These are phyloP conservation scores for Pichia paraexigua DNA, from an alignment of 805 yeast species.

Conservation along the genomic window DNA sequence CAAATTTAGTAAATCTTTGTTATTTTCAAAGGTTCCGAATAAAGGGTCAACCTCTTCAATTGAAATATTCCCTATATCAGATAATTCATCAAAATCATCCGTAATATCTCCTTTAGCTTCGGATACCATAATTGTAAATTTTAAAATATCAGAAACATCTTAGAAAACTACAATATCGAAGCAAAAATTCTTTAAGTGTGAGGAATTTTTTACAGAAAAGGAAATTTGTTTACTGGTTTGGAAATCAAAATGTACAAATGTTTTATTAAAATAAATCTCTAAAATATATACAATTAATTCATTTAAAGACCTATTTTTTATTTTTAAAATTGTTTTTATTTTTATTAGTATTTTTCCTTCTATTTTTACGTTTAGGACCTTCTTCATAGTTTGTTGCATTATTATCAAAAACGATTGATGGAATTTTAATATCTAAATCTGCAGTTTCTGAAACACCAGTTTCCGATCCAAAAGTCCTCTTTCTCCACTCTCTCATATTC, in stretches of 20 bases:
- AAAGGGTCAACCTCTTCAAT: conserved; percentile 6
- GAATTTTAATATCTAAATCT: conserved; percentile 17
- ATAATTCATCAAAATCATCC: neutral
- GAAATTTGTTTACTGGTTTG: neutral
- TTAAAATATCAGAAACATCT: neutral
- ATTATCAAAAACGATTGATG: conserved; percentile 21
- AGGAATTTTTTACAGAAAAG: neutral
- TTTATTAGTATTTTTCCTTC: neutral
- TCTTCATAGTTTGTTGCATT: conserved; percentile 14
- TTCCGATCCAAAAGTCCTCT: conserved; percentile 58
- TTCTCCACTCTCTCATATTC: conserved; percentile 84
- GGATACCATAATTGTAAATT: neutral
- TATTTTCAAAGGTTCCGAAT: conserved; percentile 4
- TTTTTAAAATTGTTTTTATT: neutral
- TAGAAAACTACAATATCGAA: no score
- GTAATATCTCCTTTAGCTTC: neutral
- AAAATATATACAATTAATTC: neutral
- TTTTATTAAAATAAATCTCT: neutral
- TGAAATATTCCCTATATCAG: neutral
- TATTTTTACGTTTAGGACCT: conserved; percentile 20
- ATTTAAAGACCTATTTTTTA: neutral
- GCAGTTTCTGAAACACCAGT: conserved; percentile 22
- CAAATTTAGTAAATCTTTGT: neutral
- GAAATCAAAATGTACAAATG: neutral
- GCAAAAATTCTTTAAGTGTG: neutral